Evolutionary conservation across 2,329 filamentous ascomycete genomes (phyloP).

Genomic region (Aspergillus texensis): DNA sequence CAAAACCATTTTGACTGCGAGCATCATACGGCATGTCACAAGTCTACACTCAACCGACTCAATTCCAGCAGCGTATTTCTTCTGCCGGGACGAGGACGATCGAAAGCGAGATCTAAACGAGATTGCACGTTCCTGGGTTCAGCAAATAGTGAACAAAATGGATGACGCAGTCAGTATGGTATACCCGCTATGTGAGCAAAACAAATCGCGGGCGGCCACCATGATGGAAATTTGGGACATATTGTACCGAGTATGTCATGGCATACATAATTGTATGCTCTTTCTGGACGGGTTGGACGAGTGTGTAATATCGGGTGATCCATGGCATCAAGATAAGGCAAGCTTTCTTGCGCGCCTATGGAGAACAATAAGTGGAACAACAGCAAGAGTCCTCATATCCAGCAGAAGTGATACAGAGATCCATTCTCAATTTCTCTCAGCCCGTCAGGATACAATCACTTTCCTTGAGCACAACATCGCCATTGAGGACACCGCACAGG

Average conservation of each 20-base stretch:
- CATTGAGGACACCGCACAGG: neutral
- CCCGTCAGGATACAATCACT: neutral
- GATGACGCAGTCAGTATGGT: neutral
- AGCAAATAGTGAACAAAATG: neutral
- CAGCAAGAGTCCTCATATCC: neutral
- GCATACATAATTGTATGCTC: neutral
- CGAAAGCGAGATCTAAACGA: neutral
- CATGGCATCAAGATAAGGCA: neutral
- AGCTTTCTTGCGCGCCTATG: neutral
- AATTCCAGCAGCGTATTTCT: neutral
- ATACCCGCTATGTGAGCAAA: neutral
- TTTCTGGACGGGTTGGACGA: neutral
- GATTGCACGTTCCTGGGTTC: neutral
- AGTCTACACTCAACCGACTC: neutral
- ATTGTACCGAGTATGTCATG: neutral
- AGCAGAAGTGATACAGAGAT: neutral
- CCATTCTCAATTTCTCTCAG: neutral
- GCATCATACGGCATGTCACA: neutral
- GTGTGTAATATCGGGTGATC: neutral
- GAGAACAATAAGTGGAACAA: neutral
- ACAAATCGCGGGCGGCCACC: neutral
- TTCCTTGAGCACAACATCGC: neutral
- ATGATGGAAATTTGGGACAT: neutral
- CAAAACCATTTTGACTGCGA: neutral
- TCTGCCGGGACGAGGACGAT: neutral